phyloP scores from a whole-genome alignment of 495 filamentous ascomycete species.

The Aspergillus campestris region DNA sequence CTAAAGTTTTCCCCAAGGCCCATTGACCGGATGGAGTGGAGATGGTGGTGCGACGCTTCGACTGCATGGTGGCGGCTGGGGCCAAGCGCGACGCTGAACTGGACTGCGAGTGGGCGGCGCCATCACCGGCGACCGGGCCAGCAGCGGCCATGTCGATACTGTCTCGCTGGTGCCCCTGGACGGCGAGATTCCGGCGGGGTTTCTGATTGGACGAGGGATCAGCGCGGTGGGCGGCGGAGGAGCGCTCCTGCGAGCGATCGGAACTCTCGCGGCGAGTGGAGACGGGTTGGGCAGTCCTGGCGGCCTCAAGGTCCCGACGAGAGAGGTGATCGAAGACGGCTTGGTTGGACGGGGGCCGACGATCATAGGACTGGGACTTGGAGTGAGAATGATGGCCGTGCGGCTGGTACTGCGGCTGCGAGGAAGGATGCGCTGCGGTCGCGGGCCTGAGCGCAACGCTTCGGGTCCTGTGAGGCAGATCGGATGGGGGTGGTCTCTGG shows the following conservation, averaged over 20 bases:
- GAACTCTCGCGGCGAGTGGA: constrained; percentile 47
- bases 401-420: constrained; percentile 19
- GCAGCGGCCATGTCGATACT: constrained; percentile 48
- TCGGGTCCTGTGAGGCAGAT: constrained; percentile 49
- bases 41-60: constrained; percentile 72
- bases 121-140: constrained; percentile 26
- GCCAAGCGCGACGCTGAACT: constrained; percentile 25
- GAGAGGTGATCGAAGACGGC: constrained; percentile 44
- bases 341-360: constrained; percentile 42
- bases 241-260: constrained; percentile 42
- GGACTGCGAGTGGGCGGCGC: constrained; percentile 36
- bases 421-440: constrained; percentile 27
- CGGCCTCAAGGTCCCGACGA: constrained; percentile 50
- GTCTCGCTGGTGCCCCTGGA: constrained; percentile 39
- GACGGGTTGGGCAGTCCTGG: constrained; percentile 38
- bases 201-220: constrained; percentile 36
- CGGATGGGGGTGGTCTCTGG: constrained; percentile 32
- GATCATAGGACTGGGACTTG: constrained; percentile 43
- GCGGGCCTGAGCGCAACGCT: constrained; percentile 43
- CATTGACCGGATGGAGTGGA: constrained; percentile 79
- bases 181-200: constrained; percentile 39
- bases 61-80: constrained; percentile 33
- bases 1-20: constrained; percentile 93
- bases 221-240: constrained; percentile 40
- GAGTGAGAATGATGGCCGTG: constrained; percentile 35